Evolutionary conservation across 192 early-diverging fungal genomes (phyloP), one percentile per base, ranked within the genome.

Genomic region (Geranomyces variabilis): DNA sequence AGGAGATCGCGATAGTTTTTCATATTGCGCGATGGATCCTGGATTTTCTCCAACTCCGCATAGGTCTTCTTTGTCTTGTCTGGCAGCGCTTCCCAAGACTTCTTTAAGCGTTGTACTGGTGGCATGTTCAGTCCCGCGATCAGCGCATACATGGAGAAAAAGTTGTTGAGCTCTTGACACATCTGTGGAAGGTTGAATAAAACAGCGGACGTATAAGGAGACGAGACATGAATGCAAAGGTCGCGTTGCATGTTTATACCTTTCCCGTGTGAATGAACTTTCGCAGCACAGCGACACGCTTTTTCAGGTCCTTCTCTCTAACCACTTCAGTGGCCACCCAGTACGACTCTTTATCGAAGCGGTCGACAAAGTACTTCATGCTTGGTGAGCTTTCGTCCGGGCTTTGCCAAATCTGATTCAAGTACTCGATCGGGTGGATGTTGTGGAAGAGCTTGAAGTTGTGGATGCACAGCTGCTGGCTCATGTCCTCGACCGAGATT

Each of bases 401-500:
- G 30, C 76, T 81, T 53, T 77, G 76, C 86, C 86, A 88, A 17
- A 88, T 88, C 71, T 82, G 70, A 58, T 86, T 84, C 61, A 88
- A 69, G 59, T 85, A 82, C 71, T 88, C 87, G 45, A 86, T 88
- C 13, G 86, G 84, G 63, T 88, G 86, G 62, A 88, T 87, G 65
- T 81, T 83, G 64, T 71, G 63, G 67, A 88, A 88, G 19, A 88
- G 66, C 30, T 82, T 78, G 58, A 74, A 82, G 67, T 88, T 75
- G 74, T 85, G 78, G 5, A 88, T 63, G 67, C 85, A 85, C n/a
- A 88, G 74, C 63, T 87, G 82, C 47, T 83, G 77, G 22, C 70
- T 73, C 19, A 88, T 41, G 4, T 82, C 76, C 45, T 82, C 80
- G 24, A 78, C 79, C 29, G 66, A 47, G 26, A 85, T 71, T 28